Conservation (phyloP, 192 early-diverging fungal species). For the Mortierella hygrophila region DNA sequence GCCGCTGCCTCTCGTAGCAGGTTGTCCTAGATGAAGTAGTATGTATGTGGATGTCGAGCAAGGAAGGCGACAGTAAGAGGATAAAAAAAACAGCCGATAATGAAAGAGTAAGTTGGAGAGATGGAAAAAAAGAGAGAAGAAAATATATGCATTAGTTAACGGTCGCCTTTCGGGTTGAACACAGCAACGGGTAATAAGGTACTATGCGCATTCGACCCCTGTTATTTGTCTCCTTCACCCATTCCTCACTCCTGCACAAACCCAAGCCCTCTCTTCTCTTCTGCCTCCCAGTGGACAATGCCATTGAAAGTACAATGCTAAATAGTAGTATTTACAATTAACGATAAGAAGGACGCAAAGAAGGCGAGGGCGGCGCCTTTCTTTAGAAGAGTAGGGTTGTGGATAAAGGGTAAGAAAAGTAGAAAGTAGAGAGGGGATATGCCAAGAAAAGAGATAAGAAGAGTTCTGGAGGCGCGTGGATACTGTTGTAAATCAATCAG, state of each 20-base stretch:
- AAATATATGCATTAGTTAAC: conserved; percentile 2
- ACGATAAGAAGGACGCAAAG: no score
- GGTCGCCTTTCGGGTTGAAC: not conserved
- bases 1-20: conserved; percentile 32
- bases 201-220: not conserved
- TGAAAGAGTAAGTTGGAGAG: not conserved
- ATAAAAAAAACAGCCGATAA: not conserved
- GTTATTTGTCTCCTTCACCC: not conserved
- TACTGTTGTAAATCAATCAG: not conserved
- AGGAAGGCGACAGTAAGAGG: not conserved
- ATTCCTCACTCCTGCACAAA: not conserved
- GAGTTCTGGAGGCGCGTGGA: not conserved
- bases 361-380: no score
- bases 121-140: not conserved
- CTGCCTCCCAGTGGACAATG: no score
- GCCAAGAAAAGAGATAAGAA: not conserved
- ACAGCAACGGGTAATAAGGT: not conserved
- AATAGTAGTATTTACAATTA: no score
- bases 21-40: conserved; percentile 16
- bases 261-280: no score
- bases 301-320: no score
- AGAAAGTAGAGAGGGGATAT: no score
- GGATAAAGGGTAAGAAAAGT: no score
- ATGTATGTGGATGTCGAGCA: not conserved
- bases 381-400: no score